phyloP scores from a whole-genome alignment of 2,329 filamentous ascomycete genomes.

The Pseudogymnoascus sp. region DNA sequence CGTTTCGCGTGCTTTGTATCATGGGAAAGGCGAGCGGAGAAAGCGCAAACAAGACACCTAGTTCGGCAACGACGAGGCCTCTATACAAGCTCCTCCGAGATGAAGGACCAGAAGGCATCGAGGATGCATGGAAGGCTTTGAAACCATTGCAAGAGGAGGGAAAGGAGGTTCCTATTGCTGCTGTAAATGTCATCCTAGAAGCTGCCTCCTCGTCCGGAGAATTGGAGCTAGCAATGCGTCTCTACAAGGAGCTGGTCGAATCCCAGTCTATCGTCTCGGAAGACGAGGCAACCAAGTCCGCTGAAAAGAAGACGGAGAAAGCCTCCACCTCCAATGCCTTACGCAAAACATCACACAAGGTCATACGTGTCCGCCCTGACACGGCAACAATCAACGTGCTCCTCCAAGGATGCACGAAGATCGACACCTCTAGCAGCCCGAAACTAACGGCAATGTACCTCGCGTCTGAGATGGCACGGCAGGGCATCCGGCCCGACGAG shows the following conservation, averaged over 20 bases:
- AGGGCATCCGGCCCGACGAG: slow-evolving; percentile 46
- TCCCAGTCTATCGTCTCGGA: slow-evolving; percentile 29
- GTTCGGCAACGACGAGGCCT: slow-evolving; percentile 52
- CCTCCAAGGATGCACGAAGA: slow-evolving; percentile 40
- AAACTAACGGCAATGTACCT: slow-evolving; percentile 50
- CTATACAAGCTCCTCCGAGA: slow-evolving; percentile 51
- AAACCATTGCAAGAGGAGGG: slow-evolving; percentile 43
- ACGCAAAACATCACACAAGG: neutral
- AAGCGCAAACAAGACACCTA: slow-evolving; percentile 29
- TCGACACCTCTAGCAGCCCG: slow-evolving; percentile 11
- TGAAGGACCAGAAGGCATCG: slow-evolving; percentile 36
- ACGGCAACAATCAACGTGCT: slow-evolving; percentile 56
- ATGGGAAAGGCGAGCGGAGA: slow-evolving; percentile 59
- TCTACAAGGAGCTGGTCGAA: slow-evolving; percentile 52
- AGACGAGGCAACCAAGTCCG: neutral
- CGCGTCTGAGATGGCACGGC: slow-evolving; percentile 51
- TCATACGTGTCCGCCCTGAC: neutral
- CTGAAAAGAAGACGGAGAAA: neutral
- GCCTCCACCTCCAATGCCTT: neutral
- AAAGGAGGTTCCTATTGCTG: slow-evolving; percentile 42
- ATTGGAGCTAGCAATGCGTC: slow-evolving; percentile 44
- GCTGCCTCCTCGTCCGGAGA: slow-evolving; percentile 30
- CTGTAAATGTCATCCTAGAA: slow-evolving; percentile 37
- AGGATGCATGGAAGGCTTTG: slow-evolving; percentile 49
- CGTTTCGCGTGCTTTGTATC: slow-evolving; percentile 62